Evolutionary conservation across 805 yeast species (phyloP).

Genomic region (Metschnikowia santaceciliae): DNA sequence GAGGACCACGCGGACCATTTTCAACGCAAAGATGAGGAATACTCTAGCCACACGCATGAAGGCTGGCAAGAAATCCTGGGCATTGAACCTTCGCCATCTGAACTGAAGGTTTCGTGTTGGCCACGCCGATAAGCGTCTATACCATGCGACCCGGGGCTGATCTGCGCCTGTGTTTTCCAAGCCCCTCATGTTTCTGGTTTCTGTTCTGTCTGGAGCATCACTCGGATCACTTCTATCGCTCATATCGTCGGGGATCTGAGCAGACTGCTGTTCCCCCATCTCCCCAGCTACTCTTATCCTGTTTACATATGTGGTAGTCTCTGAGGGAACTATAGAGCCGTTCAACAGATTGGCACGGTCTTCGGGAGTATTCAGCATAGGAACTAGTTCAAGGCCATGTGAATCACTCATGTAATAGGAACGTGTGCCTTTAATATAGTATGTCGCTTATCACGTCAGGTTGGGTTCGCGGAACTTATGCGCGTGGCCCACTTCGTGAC

Average conservation of each 20-base stretch:
- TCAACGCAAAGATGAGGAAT: constrained; percentile 10
- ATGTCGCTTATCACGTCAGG: background rate
- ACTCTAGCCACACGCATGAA: background rate
- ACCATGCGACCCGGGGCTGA: constrained; percentile 5
- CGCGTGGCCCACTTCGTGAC: background rate
- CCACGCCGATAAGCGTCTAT: constrained; percentile 9
- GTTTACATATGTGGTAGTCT: too few species aligned
- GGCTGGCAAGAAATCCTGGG: constrained; percentile 3
- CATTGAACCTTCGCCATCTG: constrained; percentile 12
- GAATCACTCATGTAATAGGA: background rate
- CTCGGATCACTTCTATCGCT: background rate
- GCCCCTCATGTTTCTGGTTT: too few species aligned
- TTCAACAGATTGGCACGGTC: background rate
- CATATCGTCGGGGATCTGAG: background rate
- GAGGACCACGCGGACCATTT: constrained; percentile 5
- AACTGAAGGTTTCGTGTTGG: constrained; percentile 14
- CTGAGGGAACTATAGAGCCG: too few species aligned
- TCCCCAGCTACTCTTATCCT: background rate
- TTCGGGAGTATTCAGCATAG: too few species aligned
- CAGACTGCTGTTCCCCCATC: background rate
- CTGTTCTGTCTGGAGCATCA: too few species aligned
- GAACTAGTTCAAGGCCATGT: background rate
- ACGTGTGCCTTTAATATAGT: background rate
- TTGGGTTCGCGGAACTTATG: constrained; percentile 2
- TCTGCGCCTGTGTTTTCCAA: too few species aligned